A percentile compares a stretch with the other conserved stretches of the same genome.
Conservation (phyloP, 169 alveolate genomes). For the Babesia ovata region DNA sequence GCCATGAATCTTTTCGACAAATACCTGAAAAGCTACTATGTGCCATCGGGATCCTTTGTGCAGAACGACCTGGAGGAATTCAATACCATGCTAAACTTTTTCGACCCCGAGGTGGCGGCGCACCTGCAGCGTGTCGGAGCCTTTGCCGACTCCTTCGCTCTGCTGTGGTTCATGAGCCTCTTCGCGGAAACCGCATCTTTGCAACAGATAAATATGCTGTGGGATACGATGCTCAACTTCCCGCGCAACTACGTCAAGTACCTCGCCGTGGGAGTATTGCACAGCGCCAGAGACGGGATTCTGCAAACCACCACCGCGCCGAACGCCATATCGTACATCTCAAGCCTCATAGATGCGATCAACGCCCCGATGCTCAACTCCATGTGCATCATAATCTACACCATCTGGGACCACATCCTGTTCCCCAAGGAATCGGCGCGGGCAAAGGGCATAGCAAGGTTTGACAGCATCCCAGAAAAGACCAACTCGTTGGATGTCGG, state of each 20-base stretch:
- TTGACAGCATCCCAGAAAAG: neutral
- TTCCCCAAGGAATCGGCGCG: slow-evolving; percentile 14
- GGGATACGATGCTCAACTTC: slow-evolving; percentile 47
- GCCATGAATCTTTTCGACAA: slow-evolving; percentile 30
- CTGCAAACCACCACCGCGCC: slow-evolving; percentile 34
- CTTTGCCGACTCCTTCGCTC: slow-evolving; percentile 60
- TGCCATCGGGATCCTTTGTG: slow-evolving; percentile 59
- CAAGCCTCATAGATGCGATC: slow-evolving; percentile 43
- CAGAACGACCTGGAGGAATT: slow-evolving; percentile 51
- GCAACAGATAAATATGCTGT: slow-evolving; percentile 44
- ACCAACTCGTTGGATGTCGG: neutral
- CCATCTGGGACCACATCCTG: slow-evolving; percentile 33
- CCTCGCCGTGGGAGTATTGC: slow-evolving; percentile 42
- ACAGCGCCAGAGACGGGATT: slow-evolving; percentile 44
- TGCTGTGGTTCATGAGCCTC: slow-evolving; percentile 66
- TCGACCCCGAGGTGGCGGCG: slow-evolving; percentile 57
- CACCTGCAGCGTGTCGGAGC: slow-evolving; percentile 56
- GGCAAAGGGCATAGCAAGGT: neutral
- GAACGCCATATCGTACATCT: slow-evolving; percentile 45
- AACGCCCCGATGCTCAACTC: slow-evolving; percentile 61
- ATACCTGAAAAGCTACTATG: slow-evolving; percentile 54
- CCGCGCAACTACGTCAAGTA: slow-evolving; percentile 53
- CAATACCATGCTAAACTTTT: slow-evolving; percentile 57
- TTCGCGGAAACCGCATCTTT: slow-evolving; percentile 40
- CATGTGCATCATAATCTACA: slow-evolving; percentile 19